Base-by-base conservation (phyloP, 2,329 filamentous ascomycete genomes). In the Mycosphaerella sp. region DNA sequence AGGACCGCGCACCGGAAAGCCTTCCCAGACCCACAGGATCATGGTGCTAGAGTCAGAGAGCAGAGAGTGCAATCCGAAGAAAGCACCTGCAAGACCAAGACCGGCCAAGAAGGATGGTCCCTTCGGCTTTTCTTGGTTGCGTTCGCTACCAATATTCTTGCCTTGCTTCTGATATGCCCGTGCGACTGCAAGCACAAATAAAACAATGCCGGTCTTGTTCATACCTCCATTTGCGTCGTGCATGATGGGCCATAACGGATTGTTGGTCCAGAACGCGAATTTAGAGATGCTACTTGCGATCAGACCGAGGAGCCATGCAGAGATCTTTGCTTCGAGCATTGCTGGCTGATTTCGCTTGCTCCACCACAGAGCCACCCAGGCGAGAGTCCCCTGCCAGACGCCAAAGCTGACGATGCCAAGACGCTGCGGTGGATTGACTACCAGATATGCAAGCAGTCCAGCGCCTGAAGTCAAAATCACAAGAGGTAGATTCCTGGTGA, bases 11-110 rank as follows among this genome's bases (percentile, higher is more conserved):
- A 97, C 81, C 12, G 93, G 93, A 63, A 87, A 98, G 6, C 93
- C 93, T 62, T 96, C 89, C 93, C 93, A 98, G 2, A 89, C 89
- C 93, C 93, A 98, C 13, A 90, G 78, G 52, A 97, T 96, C 89
- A 98, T 97, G 48, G 93, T 98, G 73, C 93, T 97, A 0, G 90
- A 95, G 67, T 98, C 93, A 0, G 93, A 96, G 9, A 98, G 79
- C 8, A 98, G 76, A 1, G 90, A 96, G 67, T 97, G 93, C 64
- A 97, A 77, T 4, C 80, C 87, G 64, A 98, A 98, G 65, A 96
- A 78, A 6, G 96, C 70, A 27, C 89, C 91, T 18, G 81, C 89
- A 49, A 97, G 70, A 53, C 93, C 89, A 43, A 93, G 71, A 8
- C 84, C 86, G 27, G 89, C 82, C 39, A 95, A 75, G 6, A 85